These are phyloP conservation scores for Russula ochroleuca DNA, from an alignment of 768 basidiomycete species.

Conservation along the genomic window DNA sequence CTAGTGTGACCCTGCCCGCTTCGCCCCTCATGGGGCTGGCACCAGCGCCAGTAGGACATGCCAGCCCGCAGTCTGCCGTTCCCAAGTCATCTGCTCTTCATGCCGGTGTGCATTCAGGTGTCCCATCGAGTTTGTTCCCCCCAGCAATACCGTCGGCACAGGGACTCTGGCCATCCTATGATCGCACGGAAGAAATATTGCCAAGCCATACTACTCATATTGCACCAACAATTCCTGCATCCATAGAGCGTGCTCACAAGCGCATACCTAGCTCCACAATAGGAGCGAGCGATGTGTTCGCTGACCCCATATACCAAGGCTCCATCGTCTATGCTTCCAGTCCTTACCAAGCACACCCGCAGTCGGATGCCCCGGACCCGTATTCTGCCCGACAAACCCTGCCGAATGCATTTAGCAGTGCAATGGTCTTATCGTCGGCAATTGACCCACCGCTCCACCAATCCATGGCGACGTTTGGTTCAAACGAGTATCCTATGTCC, in stretches of 20 bases:
- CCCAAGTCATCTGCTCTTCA: conserved; percentile 2
- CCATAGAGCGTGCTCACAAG: conserved; percentile 2
- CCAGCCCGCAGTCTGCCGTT: background rate
- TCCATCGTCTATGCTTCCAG: conserved; percentile 21
- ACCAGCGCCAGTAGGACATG: conserved; percentile 9
- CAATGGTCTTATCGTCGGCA: conserved; percentile 16
- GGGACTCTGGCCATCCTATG: conserved; percentile 19
- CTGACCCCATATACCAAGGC: conserved; percentile 8
- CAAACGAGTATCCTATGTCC: conserved; percentile 7
- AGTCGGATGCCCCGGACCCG: background rate
- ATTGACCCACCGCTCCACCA: conserved; percentile 12
- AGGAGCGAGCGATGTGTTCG: background rate
- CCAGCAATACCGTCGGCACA: conserved; percentile 11
- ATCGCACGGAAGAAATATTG: conserved; percentile 12
- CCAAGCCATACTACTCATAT: conserved; percentile 1
- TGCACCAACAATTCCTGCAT: conserved; percentile 1
- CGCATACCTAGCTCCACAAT: conserved; percentile 12
- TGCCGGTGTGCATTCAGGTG: background rate
- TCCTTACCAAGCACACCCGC: conserved; percentile 12
- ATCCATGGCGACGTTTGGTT: conserved; percentile 12
- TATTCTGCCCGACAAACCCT: conserved; percentile 11
- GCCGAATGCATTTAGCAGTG: conserved; percentile 9
- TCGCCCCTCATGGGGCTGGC: conserved; percentile 11
- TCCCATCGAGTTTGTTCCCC: background rate
- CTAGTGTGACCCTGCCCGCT: conserved; percentile 1